These are phyloP conservation scores for Ophiosphaerella korrae DNA, from an alignment of 2,329 filamentous ascomycete genomes.

Conservation along the genomic window DNA sequence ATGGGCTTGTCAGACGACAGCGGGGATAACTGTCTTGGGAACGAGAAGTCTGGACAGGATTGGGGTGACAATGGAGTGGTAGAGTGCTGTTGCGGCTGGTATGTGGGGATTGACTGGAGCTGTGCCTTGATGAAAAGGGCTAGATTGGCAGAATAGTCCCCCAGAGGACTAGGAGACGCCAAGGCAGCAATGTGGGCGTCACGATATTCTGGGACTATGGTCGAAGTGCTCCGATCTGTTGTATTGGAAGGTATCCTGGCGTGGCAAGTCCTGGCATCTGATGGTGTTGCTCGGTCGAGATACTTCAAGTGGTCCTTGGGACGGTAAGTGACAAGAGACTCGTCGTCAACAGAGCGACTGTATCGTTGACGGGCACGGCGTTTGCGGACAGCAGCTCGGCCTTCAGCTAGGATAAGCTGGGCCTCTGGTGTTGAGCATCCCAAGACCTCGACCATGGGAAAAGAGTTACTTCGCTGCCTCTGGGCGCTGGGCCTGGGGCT, in stretches of 20 bases:
- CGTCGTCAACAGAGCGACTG: conserved; percentile 27
- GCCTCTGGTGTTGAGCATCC: conserved; percentile 45
- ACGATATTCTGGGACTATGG: conserved; percentile 24
- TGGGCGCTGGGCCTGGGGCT: conserved; percentile 29
- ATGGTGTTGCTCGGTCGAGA: conserved; percentile 20
- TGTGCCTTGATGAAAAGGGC: conserved; percentile 44
- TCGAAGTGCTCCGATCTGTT: conserved; percentile 38
- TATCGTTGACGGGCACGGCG: conserved; percentile 30
- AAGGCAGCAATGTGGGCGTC: conserved; percentile 8
- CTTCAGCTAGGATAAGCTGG: conserved; percentile 41
- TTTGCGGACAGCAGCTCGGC: conserved; percentile 40
- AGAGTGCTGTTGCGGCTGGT: conserved; percentile 19
- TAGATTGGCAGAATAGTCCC: conserved; percentile 44
- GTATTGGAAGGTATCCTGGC: conserved; percentile 35
- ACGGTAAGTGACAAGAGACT: conserved; percentile 27
- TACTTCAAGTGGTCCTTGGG: conserved; percentile 41
- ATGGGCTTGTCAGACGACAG: conserved; percentile 24
- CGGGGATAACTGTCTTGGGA: conserved; percentile 21
- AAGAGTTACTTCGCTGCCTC: conserved; percentile 44
- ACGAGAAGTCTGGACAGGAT: conserved; percentile 41
- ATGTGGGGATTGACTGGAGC: conserved; percentile 42
- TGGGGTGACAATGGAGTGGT: conserved; percentile 31
- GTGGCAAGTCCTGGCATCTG: conserved; percentile 21
- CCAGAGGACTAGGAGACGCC: conserved; percentile 23
- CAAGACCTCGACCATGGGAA: conserved; percentile 41